These are phyloP conservation scores for Verticillium dahliae DNA, from an alignment of 2,329 filamentous ascomycete species.

Conservation along the genomic window DNA sequence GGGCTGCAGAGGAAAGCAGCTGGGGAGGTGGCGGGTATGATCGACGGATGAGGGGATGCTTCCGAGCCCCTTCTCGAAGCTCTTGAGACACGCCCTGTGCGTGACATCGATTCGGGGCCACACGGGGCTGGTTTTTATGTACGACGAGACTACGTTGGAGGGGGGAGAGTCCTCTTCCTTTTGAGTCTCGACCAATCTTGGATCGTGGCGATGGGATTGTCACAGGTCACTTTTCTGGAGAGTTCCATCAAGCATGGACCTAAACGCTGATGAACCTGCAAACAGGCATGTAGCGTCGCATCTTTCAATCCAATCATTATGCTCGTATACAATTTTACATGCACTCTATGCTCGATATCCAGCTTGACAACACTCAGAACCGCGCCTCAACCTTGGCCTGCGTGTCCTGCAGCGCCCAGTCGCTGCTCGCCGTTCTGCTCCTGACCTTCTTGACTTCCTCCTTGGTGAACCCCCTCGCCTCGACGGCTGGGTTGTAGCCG, in stretches of 20 bases:
- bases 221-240: too few species aligned
- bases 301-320: too few species aligned
- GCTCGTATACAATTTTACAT: neutral
- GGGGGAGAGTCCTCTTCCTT: too few species aligned
- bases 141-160: too few species aligned
- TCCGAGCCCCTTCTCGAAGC: neutral
- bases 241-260: too few species aligned
- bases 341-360: neutral
- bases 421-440: constrained; percentile 57
- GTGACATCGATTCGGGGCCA: constrained; percentile 10
- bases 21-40: neutral
- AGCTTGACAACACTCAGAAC: constrained; percentile 17
- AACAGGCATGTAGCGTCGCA: too few species aligned
- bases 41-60: neutral
- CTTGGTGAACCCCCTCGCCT: constrained; percentile 81
- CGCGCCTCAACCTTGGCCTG: constrained; percentile 31
- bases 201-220: too few species aligned
- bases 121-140: too few species aligned
- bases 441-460: constrained; percentile 66
- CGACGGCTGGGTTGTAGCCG: constrained; percentile 87
- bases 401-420: constrained; percentile 71
- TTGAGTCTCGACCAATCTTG: too few species aligned
- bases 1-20: neutral
- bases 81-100: neutral
- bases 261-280: too few species aligned